Conservation (phyloP, 2,329 filamentous ascomycete species). For the Aspergillus arachidicola region DNA sequence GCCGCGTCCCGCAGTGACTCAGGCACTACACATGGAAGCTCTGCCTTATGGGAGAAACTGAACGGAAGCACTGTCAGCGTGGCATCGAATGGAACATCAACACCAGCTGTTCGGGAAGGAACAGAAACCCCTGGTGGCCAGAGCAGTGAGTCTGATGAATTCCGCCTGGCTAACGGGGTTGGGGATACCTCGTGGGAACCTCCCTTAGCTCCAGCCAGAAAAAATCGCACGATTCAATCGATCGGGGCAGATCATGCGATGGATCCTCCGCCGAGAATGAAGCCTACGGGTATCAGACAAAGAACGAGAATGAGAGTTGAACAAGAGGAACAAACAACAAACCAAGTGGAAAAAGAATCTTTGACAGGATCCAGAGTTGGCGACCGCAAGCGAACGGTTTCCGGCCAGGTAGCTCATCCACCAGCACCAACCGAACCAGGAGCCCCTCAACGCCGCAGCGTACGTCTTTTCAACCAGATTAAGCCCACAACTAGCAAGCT, state of each 20-base stretch:
- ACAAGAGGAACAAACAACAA: slow-evolving; percentile 41
- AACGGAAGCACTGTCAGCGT: slow-evolving; percentile 50
- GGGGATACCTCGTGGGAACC: slow-evolving; percentile 43
- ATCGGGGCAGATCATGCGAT: slow-evolving; percentile 52
- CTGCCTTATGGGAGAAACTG: slow-evolving; percentile 52
- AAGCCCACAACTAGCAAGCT: slow-evolving; percentile 67
- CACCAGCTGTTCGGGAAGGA: slow-evolving; percentile 51
- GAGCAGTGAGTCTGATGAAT: slow-evolving; percentile 46
- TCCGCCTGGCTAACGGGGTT: slow-evolving; percentile 36
- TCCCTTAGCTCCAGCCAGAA: slow-evolving; percentile 48
- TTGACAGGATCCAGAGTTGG: slow-evolving; percentile 41
- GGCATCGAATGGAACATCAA: slow-evolving; percentile 32
- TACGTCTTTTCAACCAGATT: slow-evolving; percentile 71
- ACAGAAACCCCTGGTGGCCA: slow-evolving; percentile 66
- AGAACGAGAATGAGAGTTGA: slow-evolving; percentile 44
- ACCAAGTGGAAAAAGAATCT: slow-evolving; percentile 35
- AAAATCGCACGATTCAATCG: slow-evolving; percentile 57
- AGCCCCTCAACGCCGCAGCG: slow-evolving; percentile 69
- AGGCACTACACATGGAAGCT: slow-evolving; percentile 40
- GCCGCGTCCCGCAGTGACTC: slow-evolving; percentile 37
- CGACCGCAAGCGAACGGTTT: slow-evolving; percentile 89
- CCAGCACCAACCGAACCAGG: slow-evolving; percentile 62
- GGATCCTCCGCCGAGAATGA: slow-evolving; percentile 67
- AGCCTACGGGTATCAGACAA: slow-evolving; percentile 52
- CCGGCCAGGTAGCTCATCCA: slow-evolving; percentile 68